These are phyloP conservation scores for Bacidia rubella DNA, from an alignment of 495 filamentous ascomycete species.

Conservation along the genomic window DNA sequence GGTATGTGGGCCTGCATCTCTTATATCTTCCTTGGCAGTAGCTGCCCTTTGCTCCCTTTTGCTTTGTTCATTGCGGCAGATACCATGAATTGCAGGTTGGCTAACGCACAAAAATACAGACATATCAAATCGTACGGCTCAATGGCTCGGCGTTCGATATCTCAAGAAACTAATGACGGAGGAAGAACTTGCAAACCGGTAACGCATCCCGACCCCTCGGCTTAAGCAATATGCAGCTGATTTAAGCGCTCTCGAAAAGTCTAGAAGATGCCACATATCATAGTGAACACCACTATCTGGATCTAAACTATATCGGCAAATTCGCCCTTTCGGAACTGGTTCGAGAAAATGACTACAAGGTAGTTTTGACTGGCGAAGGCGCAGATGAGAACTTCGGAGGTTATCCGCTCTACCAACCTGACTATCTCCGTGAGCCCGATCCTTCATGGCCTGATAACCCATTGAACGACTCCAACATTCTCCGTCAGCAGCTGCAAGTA, in stretches of 20 bases:
- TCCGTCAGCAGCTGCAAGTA: background rate
- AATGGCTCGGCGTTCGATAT: slow-evolving; percentile 35
- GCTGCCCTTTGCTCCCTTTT: no score
- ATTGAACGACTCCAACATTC: background rate
- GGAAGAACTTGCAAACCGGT: slow-evolving; percentile 23
- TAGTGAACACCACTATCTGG: slow-evolving; percentile 30
- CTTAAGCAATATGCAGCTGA: no score
- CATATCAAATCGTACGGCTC: slow-evolving; percentile 37
- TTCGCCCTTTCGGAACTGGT: slow-evolving; percentile 31
- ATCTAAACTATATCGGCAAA: slow-evolving; percentile 37
- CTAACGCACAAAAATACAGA: slow-evolving; percentile 20
- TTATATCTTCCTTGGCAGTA: no score
- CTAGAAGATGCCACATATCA: slow-evolving; percentile 38
- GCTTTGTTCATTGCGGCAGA: no score
- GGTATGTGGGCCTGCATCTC: slow-evolving; percentile 17
- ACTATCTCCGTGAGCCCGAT: slow-evolving; percentile 34
- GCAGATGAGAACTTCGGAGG: slow-evolving; percentile 41
- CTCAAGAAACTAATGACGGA: slow-evolving; percentile 33
- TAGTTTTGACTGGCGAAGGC: slow-evolving; percentile 39
- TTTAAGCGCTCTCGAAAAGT: no score
- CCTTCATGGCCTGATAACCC: slow-evolving; percentile 13
- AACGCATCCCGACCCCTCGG: no score
- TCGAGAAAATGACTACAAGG: slow-evolving; percentile 32
- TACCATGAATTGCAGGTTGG: no score
- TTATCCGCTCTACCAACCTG: slow-evolving; percentile 30